Evolutionary conservation across 1,139 yeast genomes (phyloP).

Genomic region (Geotrichum europaeum): DNA sequence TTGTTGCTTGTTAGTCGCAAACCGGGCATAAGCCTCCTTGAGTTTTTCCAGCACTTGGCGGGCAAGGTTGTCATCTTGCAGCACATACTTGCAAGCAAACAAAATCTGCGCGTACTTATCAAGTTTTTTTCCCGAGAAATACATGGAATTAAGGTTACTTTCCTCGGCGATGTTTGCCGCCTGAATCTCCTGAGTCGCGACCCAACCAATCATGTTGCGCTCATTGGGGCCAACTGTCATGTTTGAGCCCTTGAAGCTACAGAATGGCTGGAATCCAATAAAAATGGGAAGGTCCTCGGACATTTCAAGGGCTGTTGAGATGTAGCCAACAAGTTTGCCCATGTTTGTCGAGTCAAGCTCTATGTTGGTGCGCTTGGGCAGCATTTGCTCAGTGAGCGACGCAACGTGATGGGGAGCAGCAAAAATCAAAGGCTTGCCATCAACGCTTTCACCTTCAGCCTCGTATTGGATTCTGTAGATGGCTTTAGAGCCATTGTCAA

Average conservation of each 20-base stretch:
- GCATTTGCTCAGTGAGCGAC: constrained; percentile 39
- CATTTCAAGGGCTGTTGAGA: constrained; percentile 49
- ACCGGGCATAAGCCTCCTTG: constrained; percentile 50
- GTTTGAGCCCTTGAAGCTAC: constrained; percentile 27
- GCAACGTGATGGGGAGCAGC: constrained; percentile 69
- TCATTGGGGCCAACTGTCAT: constrained; percentile 1
- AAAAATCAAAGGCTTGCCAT: constrained; percentile 52
- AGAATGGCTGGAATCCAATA: constrained; percentile 42
- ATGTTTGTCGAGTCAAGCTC: constrained; percentile 54
- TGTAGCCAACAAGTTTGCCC: constrained; percentile 55
- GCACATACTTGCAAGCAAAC: constrained; percentile 46
- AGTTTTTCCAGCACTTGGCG: constrained; percentile 42
- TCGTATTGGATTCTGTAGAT: constrained; percentile 48
- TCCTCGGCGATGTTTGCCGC: constrained; percentile 50
- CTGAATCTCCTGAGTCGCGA: constrained; percentile 11
- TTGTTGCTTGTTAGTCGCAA: constrained; percentile 46
- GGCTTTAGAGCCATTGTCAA: constrained; percentile 38
- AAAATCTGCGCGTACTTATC: constrained; percentile 71
- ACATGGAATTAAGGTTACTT: constrained; percentile 49
- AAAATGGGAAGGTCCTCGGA: constrained; percentile 52
- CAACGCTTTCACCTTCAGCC: constrained; percentile 48
- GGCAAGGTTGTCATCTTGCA: constrained; percentile 20
- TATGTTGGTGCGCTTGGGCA: constrained; percentile 40
- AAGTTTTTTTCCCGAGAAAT: constrained; percentile 62
- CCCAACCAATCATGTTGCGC: constrained; percentile 1